phyloP scores from a whole-genome alignment of 2,329 filamentous ascomycete genomes.

The Fusarium annulatum region DNA sequence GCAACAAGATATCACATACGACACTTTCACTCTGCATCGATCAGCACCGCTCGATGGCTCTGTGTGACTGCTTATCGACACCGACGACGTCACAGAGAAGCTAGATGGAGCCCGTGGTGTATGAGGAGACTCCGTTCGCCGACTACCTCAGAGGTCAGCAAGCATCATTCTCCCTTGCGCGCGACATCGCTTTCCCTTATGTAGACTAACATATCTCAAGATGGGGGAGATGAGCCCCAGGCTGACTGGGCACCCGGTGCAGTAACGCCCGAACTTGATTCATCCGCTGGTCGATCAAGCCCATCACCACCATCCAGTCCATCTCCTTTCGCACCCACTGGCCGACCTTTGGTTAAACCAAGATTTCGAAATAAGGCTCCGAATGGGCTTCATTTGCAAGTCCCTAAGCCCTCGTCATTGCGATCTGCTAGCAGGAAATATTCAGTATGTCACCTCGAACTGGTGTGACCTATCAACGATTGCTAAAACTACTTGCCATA shows the following conservation, averaged over 20 bases:
- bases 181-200: neutral
- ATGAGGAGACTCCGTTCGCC: constrained; percentile 87
- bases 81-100: constrained; percentile 45
- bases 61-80: constrained; percentile 42
- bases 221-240: constrained; percentile 61
- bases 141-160: constrained; percentile 85
- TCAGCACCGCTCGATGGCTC: constrained; percentile 46
- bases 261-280: constrained; percentile 49
- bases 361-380: constrained; percentile 64
- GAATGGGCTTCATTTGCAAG: constrained; percentile 56
- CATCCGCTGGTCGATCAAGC: constrained; percentile 51
- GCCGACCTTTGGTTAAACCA: constrained; percentile 64
- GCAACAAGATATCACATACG: constrained; percentile 22
- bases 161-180: constrained; percentile 2
- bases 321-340: constrained; percentile 66
- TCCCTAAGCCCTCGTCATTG: constrained; percentile 52
- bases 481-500: constrained; percentile 48
- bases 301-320: constrained; percentile 61
- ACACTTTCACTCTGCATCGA: constrained; percentile 18
- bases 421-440: constrained; percentile 61
- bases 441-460: constrained; percentile 56
- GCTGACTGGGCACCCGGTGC: constrained; percentile 59
- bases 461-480: neutral
- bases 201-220: constrained; percentile 41
- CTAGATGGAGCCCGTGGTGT: constrained; percentile 84